phyloP scores from a whole-genome alignment of 2,329 filamentous ascomycete genomes.

The Scorias spongiosa region DNA sequence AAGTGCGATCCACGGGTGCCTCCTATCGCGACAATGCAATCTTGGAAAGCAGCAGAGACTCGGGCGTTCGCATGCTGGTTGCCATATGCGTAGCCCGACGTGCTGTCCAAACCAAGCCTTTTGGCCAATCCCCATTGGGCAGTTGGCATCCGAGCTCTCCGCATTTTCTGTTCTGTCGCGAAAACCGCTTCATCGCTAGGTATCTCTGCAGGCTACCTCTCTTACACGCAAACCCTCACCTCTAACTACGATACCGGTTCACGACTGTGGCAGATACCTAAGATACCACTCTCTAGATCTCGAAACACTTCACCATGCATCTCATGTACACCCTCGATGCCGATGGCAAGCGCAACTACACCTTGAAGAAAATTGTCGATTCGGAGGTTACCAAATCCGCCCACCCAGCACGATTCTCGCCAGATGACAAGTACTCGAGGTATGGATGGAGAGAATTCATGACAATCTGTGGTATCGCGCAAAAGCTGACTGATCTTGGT shows the following conservation, averaged over 20 bases:
- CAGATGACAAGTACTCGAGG: conserved; percentile 95
- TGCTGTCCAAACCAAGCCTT: neutral
- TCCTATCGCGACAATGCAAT: no score
- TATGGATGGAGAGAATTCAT: conserved; percentile 17
- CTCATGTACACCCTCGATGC: conserved; percentile 75
- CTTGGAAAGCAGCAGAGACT: no score
- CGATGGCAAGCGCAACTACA: conserved; percentile 80
- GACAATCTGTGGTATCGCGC: neutral
- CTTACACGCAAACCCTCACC: neutral
- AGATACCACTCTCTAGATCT: neutral
- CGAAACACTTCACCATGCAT: conserved; percentile 38
- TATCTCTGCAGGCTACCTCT: neutral
- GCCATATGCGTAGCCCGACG: neutral
- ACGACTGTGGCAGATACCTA: no score
- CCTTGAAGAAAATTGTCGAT: conserved; percentile 72
- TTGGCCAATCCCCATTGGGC: neutral
- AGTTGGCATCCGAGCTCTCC: neutral
- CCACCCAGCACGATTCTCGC: conserved; percentile 90
- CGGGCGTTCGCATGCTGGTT: neutral
- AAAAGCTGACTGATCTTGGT: neutral
- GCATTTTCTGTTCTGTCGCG: neutral
- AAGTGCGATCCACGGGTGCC: no score
- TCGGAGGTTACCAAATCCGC: conserved; percentile 88
- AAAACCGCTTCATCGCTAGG: neutral
- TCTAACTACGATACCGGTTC: no score